Evolutionary conservation across 2,329 filamentous ascomycete species (phyloP), one percentile per base, ranked within the genome.

Genomic region (Penicillium sp.): DNA sequence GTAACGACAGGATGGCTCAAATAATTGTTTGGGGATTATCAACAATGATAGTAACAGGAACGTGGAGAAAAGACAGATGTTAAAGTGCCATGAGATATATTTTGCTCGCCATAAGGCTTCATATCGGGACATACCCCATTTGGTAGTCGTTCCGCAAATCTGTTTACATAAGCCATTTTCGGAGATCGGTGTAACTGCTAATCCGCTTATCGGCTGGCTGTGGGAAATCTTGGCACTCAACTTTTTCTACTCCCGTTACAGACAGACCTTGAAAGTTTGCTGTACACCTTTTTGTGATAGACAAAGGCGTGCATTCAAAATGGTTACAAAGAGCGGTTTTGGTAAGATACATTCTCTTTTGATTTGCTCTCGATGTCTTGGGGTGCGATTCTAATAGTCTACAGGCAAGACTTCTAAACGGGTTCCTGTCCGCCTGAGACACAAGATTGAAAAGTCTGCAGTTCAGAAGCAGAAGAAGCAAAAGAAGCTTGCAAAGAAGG

Each of bases 381-480:
- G n/a, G 19, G 32, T 7, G 46, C 52, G 41, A 45, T 39, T 47
- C 51, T 51, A 42, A 57, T 51, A 19, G 51, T 30, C 32, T 57
- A 9, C 67, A 96, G 91, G 97, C 77, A 94, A 93, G 70, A 91
- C 88, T 78, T 97, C 93, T 52, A 99, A 99, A 84, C 88, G 94
- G 75, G 85, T 84, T 64, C 86, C 93, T 41, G 89, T 93, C 69
- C 91, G 94, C 57, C 83, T 99, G 68, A 87, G 93, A 62, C 87
- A 97, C 80, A 97, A 96, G 78, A 97, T 99, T 75, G 85, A 96
- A 73, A 99, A 99, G 78, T 87, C 89, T 19, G 90, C 92, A 49
- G 84, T 84, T 39, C 87, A 90, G 59, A 99, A 99, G 80, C 91
- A 96, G 77, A 86, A 87, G 71, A 99, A 99, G 77, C 79, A 86